phyloP scores from a whole-genome alignment of 495 filamentous ascomycete genomes.

The Clohesyomyces aquaticus region DNA sequence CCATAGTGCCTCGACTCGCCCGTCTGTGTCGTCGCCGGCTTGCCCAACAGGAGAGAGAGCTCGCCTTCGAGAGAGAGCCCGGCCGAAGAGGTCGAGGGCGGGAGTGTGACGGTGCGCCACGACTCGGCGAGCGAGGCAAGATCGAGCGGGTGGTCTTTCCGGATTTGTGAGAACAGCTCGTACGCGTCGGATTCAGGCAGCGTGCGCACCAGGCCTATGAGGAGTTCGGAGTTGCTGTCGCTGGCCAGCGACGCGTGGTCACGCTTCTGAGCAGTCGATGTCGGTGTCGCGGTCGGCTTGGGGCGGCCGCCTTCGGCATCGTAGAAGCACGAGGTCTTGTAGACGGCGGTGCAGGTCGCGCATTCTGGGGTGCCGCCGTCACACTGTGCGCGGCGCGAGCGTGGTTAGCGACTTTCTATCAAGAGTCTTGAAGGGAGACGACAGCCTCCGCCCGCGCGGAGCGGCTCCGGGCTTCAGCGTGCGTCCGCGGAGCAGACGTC shows the following conservation, averaged over 20 bases:
- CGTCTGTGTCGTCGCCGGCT: conserved; percentile 30
- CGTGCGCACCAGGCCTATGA: conserved; percentile 51
- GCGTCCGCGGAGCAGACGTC: not conserved
- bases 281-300: conserved; percentile 40
- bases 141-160: conserved; percentile 43
- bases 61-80: conserved; percentile 44
- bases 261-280: too few species aligned
- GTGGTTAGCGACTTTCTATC: not conserved
- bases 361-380: conserved; percentile 54
- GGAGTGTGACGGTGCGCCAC: conserved; percentile 40
- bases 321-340: conserved; percentile 54
- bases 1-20: conserved; percentile 35
- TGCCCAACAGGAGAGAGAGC: conserved; percentile 45
- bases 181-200: conserved; percentile 51
- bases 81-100: conserved; percentile 18
- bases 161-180: conserved; percentile 51
- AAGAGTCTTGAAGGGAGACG: not conserved
- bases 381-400: conserved; percentile 44
- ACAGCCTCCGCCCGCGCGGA: not conserved
- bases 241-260: conserved; percentile 47
- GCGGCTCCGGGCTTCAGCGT: not conserved
- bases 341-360: conserved; percentile 56
- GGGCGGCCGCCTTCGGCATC: conserved; percentile 54
- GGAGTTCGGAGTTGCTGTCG: conserved; percentile 49
- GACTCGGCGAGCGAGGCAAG: conserved; percentile 48